Percentiles rank a stretch among this genome's conserved stretches.
Evolutionary conservation across 208 protist genomes (phyloP).

Genomic region (Trypanosoma congolense): DNA sequence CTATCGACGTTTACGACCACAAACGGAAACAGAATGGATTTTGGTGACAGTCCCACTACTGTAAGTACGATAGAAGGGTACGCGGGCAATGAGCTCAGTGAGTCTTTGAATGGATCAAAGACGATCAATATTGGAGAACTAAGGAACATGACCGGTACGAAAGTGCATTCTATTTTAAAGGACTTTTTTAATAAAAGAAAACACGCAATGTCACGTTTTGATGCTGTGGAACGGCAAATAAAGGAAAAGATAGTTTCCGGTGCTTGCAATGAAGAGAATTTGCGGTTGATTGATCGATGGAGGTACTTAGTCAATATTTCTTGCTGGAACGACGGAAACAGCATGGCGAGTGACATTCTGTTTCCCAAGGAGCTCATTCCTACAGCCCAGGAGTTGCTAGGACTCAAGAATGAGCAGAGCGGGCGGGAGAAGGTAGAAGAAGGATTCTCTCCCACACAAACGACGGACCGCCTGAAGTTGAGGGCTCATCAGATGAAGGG

Average conservation of each 20-base stretch:
- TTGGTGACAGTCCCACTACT: no score
- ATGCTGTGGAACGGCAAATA: slow-evolving; percentile 3
- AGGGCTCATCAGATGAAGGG: slow-evolving; percentile 73
- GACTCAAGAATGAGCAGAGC: no score
- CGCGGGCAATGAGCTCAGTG: no score
- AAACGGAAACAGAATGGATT: no score
- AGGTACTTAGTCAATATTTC: slow-evolving; percentile 23
- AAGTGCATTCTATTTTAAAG: slow-evolving; percentile 61
- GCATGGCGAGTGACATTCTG: slow-evolving; percentile 27
- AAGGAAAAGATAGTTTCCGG: neutral
- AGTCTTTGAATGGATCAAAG: no score
- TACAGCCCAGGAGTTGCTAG: neutral
- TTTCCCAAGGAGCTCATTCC: slow-evolving; percentile 53
- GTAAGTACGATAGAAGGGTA: no score
- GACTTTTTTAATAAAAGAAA: slow-evolving; percentile 56
- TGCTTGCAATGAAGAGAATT: neutral
- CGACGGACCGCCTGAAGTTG: slow-evolving; percentile 17
- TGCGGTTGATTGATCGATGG: slow-evolving; percentile 11
- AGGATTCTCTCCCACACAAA: neutral
- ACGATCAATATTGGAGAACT: slow-evolving; percentile 23
- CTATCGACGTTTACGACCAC: no score
- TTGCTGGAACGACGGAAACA: slow-evolving; percentile 20
- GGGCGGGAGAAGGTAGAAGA: no score
- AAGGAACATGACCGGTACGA: slow-evolving; percentile 51
- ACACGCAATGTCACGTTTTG: slow-evolving; percentile 26